Evolutionary conservation across 495 filamentous ascomycete species (phyloP).

Genomic region (Cryomyces minteri): DNA sequence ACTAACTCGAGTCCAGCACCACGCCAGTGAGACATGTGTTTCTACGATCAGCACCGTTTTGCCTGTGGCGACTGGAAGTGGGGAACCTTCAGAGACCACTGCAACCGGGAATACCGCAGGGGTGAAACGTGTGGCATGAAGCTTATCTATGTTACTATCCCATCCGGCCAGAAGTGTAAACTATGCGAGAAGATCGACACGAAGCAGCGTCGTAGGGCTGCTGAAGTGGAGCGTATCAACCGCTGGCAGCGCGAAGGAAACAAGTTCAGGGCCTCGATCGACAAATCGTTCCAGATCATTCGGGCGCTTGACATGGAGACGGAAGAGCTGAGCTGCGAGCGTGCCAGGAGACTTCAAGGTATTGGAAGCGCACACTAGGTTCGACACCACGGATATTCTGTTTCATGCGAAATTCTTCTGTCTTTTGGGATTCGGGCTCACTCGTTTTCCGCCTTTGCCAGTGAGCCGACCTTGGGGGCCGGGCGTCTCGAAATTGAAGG

Average conservation of each 20-base stretch:
- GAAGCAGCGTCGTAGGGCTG: conserved; percentile 56
- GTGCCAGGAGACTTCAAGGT: conserved; percentile 23
- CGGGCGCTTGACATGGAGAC: conserved; percentile 44
- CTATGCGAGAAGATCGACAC: conserved; percentile 85
- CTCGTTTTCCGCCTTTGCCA: too few relatives aligned
- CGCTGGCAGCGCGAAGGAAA: conserved; percentile 58
- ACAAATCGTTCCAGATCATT: conserved; percentile 48
- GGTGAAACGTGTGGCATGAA: conserved; percentile 97
- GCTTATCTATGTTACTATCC: conserved; percentile 55
- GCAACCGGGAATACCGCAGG: conserved; percentile 88
- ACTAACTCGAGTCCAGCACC: conserved; percentile 21
- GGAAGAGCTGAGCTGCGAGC: conserved; percentile 29
- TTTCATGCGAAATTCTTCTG: background rate
- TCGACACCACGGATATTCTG: background rate
- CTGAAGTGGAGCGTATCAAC: conserved; percentile 58
- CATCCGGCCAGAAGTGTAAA: conserved; percentile 45
- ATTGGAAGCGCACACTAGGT: conserved; percentile 9
- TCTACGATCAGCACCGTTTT: conserved; percentile 43
- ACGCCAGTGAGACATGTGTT: conserved; percentile 35
- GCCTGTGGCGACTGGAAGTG: conserved; percentile 86
- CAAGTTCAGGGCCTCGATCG: conserved; percentile 64
- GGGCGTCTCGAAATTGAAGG: too few relatives aligned
- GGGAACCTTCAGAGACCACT: conserved; percentile 87
- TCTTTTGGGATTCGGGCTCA: background rate
- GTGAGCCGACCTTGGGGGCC: too few relatives aligned